phyloP scores from a whole-genome alignment of 2,329 filamentous ascomycete species.

The Fusarium sp. region DNA sequence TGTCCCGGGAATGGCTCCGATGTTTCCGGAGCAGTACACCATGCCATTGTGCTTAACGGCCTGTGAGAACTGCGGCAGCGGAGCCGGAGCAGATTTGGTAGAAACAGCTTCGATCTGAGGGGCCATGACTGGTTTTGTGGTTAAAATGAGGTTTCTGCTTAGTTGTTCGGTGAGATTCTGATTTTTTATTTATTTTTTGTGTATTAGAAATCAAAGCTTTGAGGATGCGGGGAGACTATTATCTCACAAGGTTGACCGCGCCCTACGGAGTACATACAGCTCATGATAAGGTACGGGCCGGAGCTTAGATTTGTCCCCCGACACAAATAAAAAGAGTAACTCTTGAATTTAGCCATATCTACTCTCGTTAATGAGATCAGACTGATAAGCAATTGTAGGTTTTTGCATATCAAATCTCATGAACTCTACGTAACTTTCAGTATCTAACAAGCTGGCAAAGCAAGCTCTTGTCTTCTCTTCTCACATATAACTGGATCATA shows the following conservation, averaged over 20 bases:
- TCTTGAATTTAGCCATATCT: neutral
- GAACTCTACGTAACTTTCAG: too few species aligned
- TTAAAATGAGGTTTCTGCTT: neutral
- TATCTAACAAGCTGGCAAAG: neutral
- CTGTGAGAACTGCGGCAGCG: constrained; percentile 62
- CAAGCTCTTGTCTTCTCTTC: neutral
- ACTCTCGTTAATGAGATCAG: neutral
- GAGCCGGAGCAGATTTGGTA: constrained; percentile 49
- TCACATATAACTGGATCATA: neutral
- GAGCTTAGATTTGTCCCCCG: neutral
- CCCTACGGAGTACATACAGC: neutral
- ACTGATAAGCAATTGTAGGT: neutral
- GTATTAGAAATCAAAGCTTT: neutral
- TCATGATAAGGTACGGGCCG: neutral
- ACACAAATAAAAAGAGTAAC: neutral
- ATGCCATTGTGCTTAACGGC: constrained; percentile 71
- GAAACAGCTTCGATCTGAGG: constrained; percentile 6
- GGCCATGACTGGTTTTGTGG: neutral
- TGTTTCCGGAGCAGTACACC: constrained; percentile 76
- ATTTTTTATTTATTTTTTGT: neutral
- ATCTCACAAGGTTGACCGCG: neutral
- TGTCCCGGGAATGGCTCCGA: constrained; percentile 67
- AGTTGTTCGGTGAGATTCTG: neutral
- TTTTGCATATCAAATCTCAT: neutral
- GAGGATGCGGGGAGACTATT: neutral